These are phyloP conservation scores for Alternaria sp. DNA, from an alignment of 2,329 filamentous ascomycete genomes.

Conservation along the genomic window DNA sequence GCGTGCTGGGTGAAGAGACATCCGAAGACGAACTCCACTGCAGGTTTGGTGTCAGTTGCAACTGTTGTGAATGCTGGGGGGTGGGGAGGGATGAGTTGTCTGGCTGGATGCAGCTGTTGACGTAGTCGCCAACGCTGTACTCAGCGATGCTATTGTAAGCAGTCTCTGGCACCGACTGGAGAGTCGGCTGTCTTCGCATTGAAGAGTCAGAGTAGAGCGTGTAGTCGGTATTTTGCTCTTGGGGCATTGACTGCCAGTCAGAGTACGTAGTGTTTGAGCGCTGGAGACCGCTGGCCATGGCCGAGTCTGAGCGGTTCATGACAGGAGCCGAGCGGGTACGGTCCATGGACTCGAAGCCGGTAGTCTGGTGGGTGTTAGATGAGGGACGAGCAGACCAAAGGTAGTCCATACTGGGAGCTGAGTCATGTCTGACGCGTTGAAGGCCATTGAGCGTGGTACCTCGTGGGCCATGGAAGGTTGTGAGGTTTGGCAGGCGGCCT, in stretches of 20 bases:
- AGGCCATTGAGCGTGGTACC: slow-evolving; percentile 48
- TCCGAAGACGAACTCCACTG: slow-evolving; percentile 47
- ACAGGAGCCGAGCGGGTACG: slow-evolving; percentile 47
- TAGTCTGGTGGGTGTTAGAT: slow-evolving; percentile 43
- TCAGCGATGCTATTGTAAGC: slow-evolving; percentile 35
- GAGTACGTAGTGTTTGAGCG: slow-evolving; percentile 35
- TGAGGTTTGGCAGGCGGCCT: slow-evolving; percentile 31
- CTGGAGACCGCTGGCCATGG: slow-evolving; percentile 27
- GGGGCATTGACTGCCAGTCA: slow-evolving; percentile 32
- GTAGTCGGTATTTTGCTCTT: slow-evolving; percentile 41
- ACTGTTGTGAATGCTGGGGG: slow-evolving; percentile 30
- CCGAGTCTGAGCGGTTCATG: slow-evolving; percentile 44
- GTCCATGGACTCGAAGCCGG: slow-evolving; percentile 39
- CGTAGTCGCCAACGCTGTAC: slow-evolving; percentile 50
- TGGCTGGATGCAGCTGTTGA: slow-evolving; percentile 42
- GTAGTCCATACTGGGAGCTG: slow-evolving; percentile 45
- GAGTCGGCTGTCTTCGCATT: slow-evolving; percentile 26
- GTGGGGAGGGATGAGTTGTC: slow-evolving; percentile 31
- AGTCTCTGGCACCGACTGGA: slow-evolving; percentile 39
- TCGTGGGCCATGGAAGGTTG: slow-evolving; percentile 37
- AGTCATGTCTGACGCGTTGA: slow-evolving; percentile 27
- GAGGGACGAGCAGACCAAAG: slow-evolving; percentile 36
- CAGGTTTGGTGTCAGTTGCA: slow-evolving; percentile 42
- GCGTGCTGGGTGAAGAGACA: slow-evolving; percentile 49
- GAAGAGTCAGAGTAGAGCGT: slow-evolving; percentile 40